phyloP scores from a whole-genome alignment of 352 stramenopile species.

The Phytophthora fragariaefolia region DNA sequence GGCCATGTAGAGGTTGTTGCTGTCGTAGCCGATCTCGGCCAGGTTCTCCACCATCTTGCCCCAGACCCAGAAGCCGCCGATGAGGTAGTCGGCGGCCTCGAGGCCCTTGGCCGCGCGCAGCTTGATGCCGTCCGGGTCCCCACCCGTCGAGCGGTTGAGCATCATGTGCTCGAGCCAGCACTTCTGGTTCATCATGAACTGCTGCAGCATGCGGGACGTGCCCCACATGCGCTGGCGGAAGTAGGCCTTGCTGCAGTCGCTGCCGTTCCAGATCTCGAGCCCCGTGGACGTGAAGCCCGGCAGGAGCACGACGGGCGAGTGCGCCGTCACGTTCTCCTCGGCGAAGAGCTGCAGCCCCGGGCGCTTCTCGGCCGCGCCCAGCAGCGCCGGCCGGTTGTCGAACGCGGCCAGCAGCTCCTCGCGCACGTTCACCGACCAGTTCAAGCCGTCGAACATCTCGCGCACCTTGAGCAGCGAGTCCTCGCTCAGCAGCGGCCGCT shows the following conservation, averaged over 20 bases:
- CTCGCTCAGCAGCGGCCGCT: conserved; percentile 57
- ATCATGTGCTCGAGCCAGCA: conserved; percentile 95
- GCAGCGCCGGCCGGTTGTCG: conserved; percentile 58
- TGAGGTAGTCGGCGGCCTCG: conserved; percentile 94
- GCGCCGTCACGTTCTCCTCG: conserved; percentile 56
- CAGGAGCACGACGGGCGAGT: conserved; percentile 90
- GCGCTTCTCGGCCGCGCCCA: conserved; percentile 44
- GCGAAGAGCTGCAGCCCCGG: conserved; percentile 56
- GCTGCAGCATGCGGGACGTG: conserved; percentile 86
- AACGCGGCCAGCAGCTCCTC: conserved; percentile 72
- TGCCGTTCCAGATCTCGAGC: conserved; percentile 95
- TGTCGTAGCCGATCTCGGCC: conserved; percentile 94
- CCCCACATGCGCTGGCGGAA: conserved; percentile 96
- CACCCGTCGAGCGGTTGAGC: conserved; percentile 89
- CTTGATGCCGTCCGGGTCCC: conserved; percentile 88
- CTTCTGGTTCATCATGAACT: conserved; percentile 90
- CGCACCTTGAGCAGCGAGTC: conserved; percentile 57
- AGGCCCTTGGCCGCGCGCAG: conserved; percentile 87
- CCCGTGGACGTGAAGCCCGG: conserved; percentile 94
- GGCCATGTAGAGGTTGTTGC: conserved; percentile 88
- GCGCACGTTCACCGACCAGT: conserved; percentile 71
- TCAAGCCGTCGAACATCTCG: conserved; percentile 68
- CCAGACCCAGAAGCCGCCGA: conserved; percentile 96
- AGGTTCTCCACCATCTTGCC: conserved; percentile 92
- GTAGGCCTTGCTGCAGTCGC: conserved; percentile 84